A percentile compares a stretch with the other conserved stretches of the same genome.
phyloP scores from a whole-genome alignment of 768 basidiomycete genomes.

The Mycena rosella region DNA sequence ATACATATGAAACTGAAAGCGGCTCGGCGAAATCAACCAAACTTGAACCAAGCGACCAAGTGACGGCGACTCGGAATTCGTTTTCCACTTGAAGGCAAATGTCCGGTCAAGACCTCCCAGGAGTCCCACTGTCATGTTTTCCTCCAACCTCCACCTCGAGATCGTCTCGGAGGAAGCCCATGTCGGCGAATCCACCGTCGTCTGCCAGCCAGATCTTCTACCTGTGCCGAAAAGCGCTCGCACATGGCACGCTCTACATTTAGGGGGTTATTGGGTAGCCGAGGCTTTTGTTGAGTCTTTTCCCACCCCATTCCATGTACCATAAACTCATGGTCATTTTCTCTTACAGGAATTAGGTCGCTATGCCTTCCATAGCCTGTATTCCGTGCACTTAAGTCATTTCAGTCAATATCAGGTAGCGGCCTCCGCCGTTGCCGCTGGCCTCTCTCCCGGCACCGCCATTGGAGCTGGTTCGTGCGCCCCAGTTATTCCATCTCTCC shows the following conservation, averaged over 20 bases:
- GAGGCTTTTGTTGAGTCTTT: slow-evolving; percentile 35
- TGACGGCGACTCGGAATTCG: too few relatives aligned
- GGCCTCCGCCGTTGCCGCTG: slow-evolving; percentile 32
- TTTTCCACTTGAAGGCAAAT: too few relatives aligned
- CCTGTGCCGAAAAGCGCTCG: slow-evolving; percentile 33
- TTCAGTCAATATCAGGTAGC: slow-evolving; percentile 41
- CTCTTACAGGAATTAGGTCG: slow-evolving; percentile 30
- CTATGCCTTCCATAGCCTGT: background rate
- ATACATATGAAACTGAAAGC: too few relatives aligned
- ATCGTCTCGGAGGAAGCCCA: slow-evolving; percentile 4
- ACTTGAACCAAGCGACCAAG: too few relatives aligned
- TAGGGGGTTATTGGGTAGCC: slow-evolving; percentile 38
- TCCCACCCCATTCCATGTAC: background rate
- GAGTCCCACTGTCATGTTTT: too few relatives aligned
- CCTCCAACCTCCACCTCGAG: background rate
- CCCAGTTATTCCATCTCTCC: background rate
- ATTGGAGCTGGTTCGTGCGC: slow-evolving; percentile 33
- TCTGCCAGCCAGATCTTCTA: slow-evolving; percentile 31
- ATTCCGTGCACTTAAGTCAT: background rate
- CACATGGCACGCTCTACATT: slow-evolving; percentile 35
- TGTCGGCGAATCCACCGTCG: slow-evolving; percentile 15
- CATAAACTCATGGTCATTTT: background rate
- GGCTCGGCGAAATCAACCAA: too few relatives aligned
- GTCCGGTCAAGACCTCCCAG: too few relatives aligned
- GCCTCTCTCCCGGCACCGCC: slow-evolving; percentile 35